A percentile compares a stretch with the other conserved stretches of the same genome.
Conservation (phyloP, 306 rosid species). For the Dalbergia cochinchinensis region DNA sequence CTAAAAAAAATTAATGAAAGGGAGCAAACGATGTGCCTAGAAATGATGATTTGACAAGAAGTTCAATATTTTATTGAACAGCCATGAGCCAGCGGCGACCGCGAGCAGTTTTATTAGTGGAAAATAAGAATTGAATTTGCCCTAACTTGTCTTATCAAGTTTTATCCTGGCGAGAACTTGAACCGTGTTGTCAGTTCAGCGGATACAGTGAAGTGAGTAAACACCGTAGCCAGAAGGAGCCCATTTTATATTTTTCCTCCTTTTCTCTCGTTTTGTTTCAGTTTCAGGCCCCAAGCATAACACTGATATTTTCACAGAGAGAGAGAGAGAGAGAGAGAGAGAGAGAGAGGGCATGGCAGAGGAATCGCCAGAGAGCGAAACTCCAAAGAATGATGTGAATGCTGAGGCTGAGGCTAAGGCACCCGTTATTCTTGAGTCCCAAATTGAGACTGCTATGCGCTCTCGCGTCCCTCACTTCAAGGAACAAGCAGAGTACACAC, state of each 20-base stretch:
- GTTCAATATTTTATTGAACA: no score
- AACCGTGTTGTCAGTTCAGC: not conserved
- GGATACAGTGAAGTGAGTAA: not conserved
- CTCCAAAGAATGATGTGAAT: slow-evolving; percentile 23
- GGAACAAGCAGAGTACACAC: slow-evolving; percentile 70
- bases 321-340: not conserved
- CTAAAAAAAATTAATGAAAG: no score
- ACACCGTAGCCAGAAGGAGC: not conserved
- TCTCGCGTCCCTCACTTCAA: slow-evolving; percentile 78
- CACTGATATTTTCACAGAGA: not conserved
- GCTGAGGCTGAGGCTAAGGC: slow-evolving; percentile 42
- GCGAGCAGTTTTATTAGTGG: not conserved
- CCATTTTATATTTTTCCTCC: not conserved
- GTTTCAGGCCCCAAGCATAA: not conserved
- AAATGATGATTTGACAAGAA: no score
- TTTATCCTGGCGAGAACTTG: not conserved
- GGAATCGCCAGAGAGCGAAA: slow-evolving; percentile 56
- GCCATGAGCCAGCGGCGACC: no score
- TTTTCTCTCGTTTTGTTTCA: not conserved
- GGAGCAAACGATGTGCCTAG: no score
- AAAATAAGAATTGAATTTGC: not conserved
- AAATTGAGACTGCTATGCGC: slow-evolving; percentile 66
- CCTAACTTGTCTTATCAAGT: not conserved
- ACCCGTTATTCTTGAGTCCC: slow-evolving; percentile 58
- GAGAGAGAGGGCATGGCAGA: not conserved